These are phyloP conservation scores for Fusarium liriodendri DNA, from an alignment of 2,329 filamentous ascomycete genomes.

Conservation along the genomic window DNA sequence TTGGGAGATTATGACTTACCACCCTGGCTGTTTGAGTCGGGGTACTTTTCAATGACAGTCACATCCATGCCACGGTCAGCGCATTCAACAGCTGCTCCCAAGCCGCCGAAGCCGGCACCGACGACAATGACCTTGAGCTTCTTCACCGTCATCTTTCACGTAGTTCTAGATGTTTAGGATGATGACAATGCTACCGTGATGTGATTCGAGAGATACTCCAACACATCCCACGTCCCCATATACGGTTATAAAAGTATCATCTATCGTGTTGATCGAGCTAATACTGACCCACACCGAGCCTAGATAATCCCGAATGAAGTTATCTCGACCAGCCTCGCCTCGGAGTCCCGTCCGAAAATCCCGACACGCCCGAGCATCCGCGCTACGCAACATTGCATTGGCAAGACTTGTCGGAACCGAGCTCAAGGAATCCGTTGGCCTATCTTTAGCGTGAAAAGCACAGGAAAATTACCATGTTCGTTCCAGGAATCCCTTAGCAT, in stretches of 20 bases:
- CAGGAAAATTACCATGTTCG: background rate
- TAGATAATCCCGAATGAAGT: background rate
- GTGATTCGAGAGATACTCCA: background rate
- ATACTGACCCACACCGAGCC: background rate
- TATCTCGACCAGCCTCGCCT: background rate
- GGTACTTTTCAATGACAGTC: slow-evolving; percentile 15
- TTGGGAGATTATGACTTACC: background rate
- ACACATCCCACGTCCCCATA: background rate
- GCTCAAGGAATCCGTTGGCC: background rate
- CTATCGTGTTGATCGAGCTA: background rate
- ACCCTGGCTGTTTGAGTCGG: slow-evolving; percentile 19
- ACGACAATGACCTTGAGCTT: slow-evolving; percentile 2
- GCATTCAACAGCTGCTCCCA: slow-evolving; percentile 11
- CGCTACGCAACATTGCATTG: background rate
- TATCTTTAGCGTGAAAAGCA: background rate
- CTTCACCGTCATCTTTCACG: slow-evolving; percentile 1
- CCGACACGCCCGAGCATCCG: background rate
- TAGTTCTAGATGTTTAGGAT: background rate
- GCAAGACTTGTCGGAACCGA: background rate
- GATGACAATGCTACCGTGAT: background rate
- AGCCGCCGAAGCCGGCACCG: background rate
- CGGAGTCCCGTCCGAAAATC: background rate
- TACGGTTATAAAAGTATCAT: background rate
- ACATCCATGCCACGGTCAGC: slow-evolving; percentile 18
- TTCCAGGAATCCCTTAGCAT: background rate